Base-by-base conservation (phyloP, 2,329 filamentous ascomycete species). In the Arthrobotrys sphaeroides region DNA sequence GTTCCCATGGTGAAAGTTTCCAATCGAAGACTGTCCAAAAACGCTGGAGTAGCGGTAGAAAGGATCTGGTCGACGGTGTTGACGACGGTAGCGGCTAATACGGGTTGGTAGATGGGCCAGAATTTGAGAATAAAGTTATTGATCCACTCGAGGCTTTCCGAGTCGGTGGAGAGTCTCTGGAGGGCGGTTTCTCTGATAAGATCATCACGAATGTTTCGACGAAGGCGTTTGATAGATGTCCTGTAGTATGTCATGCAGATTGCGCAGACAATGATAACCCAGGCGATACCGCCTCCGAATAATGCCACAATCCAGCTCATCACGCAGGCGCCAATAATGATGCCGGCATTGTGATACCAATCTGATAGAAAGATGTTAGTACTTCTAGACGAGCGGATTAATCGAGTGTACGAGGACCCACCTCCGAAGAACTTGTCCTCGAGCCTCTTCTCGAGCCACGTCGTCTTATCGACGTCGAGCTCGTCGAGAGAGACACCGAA, bases 91-190 rank as follows among this genome's bases (percentile, higher is more conserved):
- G 95, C 89, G 75, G 93, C 94, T 10, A 99, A 88, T 7, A 98
- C 92, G 0, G 95, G 95, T 66, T 95, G 93, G 82, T 97, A 98
- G 80, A 99, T 99, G 77, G 95, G 95, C 95, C 95, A 99, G 84
- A 99, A 99, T 82, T 99, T 99, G 84, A 96, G 89, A 80, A 99
- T 82, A 84, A 99, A 99, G 79, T 93, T 96, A 86, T 99, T 99
- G 83, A 99, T 98, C 95, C 95, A 99, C 83, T 99, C 95, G 55
- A 99, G 85, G 68, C 91, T 95, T 83, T 99, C 95, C 24, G 89
- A 89, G 79, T 99, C 95, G 6, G 90, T 95, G 79, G 98, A 95
- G 64, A 99, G 85, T 80, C 88, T 91, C 83, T 90, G 90, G 83
- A 97, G 91, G 10, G 91, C 90, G 86, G 97, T 87, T 82, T 97